These are phyloP conservation scores for Nyctanthes arbortristis DNA, from an alignment of 257 asterid species.

Conservation along the genomic window DNA sequence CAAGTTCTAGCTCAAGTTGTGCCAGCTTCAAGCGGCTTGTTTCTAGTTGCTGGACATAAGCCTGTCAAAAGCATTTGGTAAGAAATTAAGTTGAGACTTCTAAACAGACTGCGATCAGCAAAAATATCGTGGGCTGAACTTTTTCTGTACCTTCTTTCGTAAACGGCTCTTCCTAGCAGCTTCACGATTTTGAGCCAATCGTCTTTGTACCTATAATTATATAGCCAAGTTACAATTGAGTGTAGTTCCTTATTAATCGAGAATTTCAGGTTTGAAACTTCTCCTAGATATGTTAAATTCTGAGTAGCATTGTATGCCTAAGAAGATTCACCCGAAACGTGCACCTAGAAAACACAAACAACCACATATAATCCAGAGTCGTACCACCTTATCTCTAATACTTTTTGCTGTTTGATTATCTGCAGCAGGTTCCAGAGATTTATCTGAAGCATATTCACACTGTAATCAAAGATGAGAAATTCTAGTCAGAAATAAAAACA, in stretches of 20 bases:
- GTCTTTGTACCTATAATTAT: conserved; percentile 59
- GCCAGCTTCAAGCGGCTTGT: conserved; percentile 87
- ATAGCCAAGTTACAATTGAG: not conserved
- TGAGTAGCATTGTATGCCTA: no score
- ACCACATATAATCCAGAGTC: not conserved
- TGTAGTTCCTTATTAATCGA: not conserved
- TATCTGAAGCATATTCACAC: conserved; percentile 65
- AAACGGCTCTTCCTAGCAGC: conserved; percentile 94
- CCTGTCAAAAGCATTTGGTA: conserved; percentile 40
- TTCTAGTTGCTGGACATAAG: conserved; percentile 88
- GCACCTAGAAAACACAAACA: not conserved
- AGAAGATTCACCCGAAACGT: no score
- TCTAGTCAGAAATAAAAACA: not conserved
- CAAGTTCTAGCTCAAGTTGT: conserved; percentile 86
- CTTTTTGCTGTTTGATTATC: conserved; percentile 54
- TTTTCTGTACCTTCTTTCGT: conserved; percentile 68
- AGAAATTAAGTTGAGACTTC: not conserved
- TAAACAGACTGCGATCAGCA: not conserved
- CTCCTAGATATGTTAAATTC: no score
- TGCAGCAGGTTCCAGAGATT: conserved; percentile 51
- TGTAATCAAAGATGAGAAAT: conserved; percentile 8
- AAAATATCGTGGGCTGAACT: not conserved
- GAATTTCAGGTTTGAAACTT: not conserved
- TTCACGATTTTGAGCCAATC: conserved; percentile 92
- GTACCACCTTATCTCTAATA: conserved; percentile 67